phyloP scores from a whole-genome alignment of 2,329 filamentous ascomycete genomes.

The Fusarium incarnatum region DNA sequence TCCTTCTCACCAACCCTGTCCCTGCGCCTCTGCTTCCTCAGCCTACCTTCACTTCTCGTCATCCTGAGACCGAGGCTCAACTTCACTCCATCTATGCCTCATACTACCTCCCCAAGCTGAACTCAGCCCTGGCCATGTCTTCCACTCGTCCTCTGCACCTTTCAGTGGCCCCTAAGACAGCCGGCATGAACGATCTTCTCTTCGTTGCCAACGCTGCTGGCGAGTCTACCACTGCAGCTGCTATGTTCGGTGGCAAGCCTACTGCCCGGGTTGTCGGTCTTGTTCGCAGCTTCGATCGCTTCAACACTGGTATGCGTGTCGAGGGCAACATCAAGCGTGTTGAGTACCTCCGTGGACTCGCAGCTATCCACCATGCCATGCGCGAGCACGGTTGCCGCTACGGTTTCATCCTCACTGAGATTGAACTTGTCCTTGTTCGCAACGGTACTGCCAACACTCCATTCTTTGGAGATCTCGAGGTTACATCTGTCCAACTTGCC shows the following conservation, averaged over 20 bases:
- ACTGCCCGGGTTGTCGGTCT: constrained; percentile 77
- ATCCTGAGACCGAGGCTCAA: constrained; percentile 81
- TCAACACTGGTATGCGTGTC: constrained; percentile 94
- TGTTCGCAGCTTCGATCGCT: constrained; percentile 91
- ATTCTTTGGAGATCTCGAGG: constrained; percentile 89
- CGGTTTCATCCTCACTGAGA: constrained; percentile 96
- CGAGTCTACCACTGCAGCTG: constrained; percentile 66
- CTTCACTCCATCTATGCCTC: constrained; percentile 80
- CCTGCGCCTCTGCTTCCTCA: constrained; percentile 70
- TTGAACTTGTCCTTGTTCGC: constrained; percentile 91
- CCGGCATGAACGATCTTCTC: constrained; percentile 63
- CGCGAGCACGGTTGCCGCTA: constrained; percentile 93
- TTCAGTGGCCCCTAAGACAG: constrained; percentile 54
- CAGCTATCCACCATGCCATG: constrained; percentile 90
- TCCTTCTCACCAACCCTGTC: constrained; percentile 78
- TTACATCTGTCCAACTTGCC: constrained; percentile 71
- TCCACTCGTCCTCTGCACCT: constrained; percentile 73
- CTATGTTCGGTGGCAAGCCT: constrained; percentile 62
- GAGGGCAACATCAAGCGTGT: constrained; percentile 87
- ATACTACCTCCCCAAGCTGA: constrained; percentile 88
- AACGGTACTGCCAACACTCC: constrained; percentile 78
- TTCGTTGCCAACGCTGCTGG: constrained; percentile 73
- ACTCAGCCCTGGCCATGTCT: constrained; percentile 82
- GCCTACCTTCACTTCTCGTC: constrained; percentile 68
- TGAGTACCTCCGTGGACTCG: constrained; percentile 86